Evolutionary conservation across 1,139 yeast genomes (phyloP), one percentile per base, ranked within the genome.

Genomic region (Diutina pseudorugosa): DNA sequence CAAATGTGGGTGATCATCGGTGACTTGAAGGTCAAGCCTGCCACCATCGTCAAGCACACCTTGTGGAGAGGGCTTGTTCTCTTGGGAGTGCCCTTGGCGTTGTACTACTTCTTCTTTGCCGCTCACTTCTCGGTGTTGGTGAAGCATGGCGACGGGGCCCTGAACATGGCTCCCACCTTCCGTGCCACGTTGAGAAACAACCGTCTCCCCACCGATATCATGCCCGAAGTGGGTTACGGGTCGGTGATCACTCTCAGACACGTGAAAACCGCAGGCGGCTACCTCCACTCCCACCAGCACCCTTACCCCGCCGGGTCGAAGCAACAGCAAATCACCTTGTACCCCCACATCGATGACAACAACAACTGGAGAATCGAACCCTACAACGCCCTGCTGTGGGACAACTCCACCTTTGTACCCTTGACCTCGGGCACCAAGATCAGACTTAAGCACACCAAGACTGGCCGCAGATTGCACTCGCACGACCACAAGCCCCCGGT

Each of bases 401-500:
- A 79, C 25, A 77, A 82, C 53, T 65, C 61, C 70, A 65, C 67
- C n/a, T 73, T 88, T 60, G 77, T 75, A 53, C 88, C 83, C 54
- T 72, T 93, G 59, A 72, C 74, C 33, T 83, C 90, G 62, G 96
- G 96, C 54, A 82, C 83, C 60, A 80, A 87, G 63, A 80, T 94
- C 59, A 82, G 96, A 68, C 76, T 94, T 62, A 72, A 71, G 61
- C 98, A 94, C 68, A 65, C 73, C 51, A 65, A 70, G 53, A 81
- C 96, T 25, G 75, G 76, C 52, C 82, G 93, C 65, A 82, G 98
- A 71, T 78, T 94, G 63, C 98, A 94, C 68, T 87, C 98, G 27
- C 98, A 94, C 65, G 98, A 93, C 66, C 87, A 88, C 65, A 85
- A 94, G 65, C 91, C 98, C 25, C 95, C 97, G 19, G 95, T 91